Base-by-base conservation (phyloP, 169 alveolate species). In the Eimeria acervulina region DNA sequence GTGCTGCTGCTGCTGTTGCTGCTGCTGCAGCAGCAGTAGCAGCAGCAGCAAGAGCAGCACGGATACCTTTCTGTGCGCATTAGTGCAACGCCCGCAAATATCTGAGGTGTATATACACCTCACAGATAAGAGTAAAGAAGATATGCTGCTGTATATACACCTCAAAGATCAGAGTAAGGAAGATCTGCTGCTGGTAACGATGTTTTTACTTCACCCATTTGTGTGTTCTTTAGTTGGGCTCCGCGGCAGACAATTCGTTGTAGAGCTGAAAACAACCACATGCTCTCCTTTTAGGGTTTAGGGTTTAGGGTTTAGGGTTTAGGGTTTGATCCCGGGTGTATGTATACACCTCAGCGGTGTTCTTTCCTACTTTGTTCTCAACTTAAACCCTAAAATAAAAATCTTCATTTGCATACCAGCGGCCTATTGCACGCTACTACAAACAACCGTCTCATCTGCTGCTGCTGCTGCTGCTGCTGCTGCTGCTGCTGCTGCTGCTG, bases 231-330 rank as follows among this genome's bases (percentile, higher is more conserved):
- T 21, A 44, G 68, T 36, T 26, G 47, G 4, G 3, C 10, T 0
- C 90, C 72, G 40, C 90, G 66, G 68, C 90, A 81, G 23, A 44
- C 52, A 31, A 81, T 81, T 17, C 90, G 68, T 51, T 81, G 90
- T 8, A 81, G 72, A 7, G 90, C 90, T 81, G 72, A 7, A 68
- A 68, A 28, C n/a, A 68, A 68, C 13, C 7, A 68, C 13, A 33
- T 12, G 28, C 44, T n/a, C 5, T n/a, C 66, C 26, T 55, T 19
- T n/a, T n/a, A n/a, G n/a, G n/a, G n/a, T n/a, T n/a, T n/a, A n/a
- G n/a, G n/a, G n/a, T n/a, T n/a, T n/a, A n/a, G n/a, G n/a, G n/a
- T n/a, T n/a, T n/a, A n/a, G n/a, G n/a, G n/a, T n/a, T n/a, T n/a
- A n/a, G n/a, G n/a, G n/a, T n/a, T n/a, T n/a, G n/a, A 19, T 55